Evolutionary conservation across 208 protist species (phyloP).

Genomic region (Herpetomonas tarakana): DNA sequence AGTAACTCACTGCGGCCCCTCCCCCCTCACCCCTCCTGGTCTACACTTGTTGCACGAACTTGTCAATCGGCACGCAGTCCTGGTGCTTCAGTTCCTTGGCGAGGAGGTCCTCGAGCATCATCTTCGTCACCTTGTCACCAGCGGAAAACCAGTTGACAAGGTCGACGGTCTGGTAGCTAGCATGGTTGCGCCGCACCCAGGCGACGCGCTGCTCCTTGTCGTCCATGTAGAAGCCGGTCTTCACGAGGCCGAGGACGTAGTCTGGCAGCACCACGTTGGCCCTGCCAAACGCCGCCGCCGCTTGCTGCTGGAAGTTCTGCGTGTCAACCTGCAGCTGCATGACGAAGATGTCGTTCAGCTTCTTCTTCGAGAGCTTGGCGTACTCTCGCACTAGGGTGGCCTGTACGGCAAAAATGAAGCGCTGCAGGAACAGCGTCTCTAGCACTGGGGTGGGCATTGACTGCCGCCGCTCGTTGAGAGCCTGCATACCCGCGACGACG

Average conservation of each 20-base stretch:
- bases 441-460: slow-evolving; percentile 63
- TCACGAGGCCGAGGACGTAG: slow-evolving; percentile 61
- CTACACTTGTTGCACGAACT: slow-evolving; percentile 26
- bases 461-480: slow-evolving; percentile 41
- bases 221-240: slow-evolving; percentile 70
- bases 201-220: slow-evolving; percentile 39
- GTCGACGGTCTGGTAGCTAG: slow-evolving; percentile 50
- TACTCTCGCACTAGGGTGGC: slow-evolving; percentile 65
- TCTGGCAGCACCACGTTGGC: slow-evolving; percentile 51
- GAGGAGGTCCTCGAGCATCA: slow-evolving; percentile 66
- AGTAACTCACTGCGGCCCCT: not conserved
- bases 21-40: not conserved
- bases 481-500: slow-evolving; percentile 41
- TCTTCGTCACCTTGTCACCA: slow-evolving; percentile 48
- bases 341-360: slow-evolving; percentile 59
- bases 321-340: slow-evolving; percentile 86
- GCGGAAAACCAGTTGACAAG: slow-evolving; percentile 62
- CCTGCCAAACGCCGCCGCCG: slow-evolving; percentile 42
- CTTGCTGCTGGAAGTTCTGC: slow-evolving; percentile 77
- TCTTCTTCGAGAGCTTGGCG: slow-evolving; percentile 67
- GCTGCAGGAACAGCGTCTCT: slow-evolving; percentile 59
- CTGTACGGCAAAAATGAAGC: slow-evolving; percentile 73
- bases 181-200: slow-evolving; percentile 64
- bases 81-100: slow-evolving; percentile 45
- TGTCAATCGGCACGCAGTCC: slow-evolving; percentile 60